Percentiles rank a stretch among this genome's conserved stretches.
These are phyloP conservation scores for Rhizophagus clarus DNA, from an alignment of 192 early-diverging fungal species.

Conservation along the genomic window DNA sequence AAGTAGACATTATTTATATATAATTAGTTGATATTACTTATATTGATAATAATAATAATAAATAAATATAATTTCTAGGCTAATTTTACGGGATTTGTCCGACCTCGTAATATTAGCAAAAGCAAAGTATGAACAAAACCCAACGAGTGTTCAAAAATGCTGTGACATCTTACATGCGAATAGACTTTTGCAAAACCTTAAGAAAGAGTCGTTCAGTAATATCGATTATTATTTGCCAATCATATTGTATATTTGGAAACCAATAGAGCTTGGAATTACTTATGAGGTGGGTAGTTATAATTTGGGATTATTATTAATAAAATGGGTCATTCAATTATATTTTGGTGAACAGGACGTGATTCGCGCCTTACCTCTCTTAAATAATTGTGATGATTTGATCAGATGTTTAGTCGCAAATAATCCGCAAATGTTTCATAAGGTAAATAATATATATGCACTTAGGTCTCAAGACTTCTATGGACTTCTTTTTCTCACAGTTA, in stretches of 20 bases:
- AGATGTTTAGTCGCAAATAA: not conserved
- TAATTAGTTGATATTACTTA: not conserved
- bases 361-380: not conserved
- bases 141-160: not conserved
- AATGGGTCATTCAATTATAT: too few relatives aligned
- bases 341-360: constrained; percentile 3
- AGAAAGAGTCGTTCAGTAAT: not conserved
- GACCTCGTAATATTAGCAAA: not conserved
- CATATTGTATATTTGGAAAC: constrained; percentile 13
- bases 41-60: not conserved
- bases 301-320: not conserved
- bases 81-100: not conserved
- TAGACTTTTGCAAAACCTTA: not conserved
- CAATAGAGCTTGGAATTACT: not conserved
- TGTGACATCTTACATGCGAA: not conserved
- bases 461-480: not conserved
- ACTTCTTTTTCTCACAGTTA: not conserved
- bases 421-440: constrained; percentile 1
- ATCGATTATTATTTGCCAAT: constrained; percentile 18
- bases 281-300: not conserved
- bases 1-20: not conserved
- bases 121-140: not conserved
- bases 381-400: not conserved
- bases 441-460: not conserved
- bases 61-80: not conserved